Base-by-base conservation (phyloP, 345 rosid species). In the Eucalyptus erythrocorys region DNA sequence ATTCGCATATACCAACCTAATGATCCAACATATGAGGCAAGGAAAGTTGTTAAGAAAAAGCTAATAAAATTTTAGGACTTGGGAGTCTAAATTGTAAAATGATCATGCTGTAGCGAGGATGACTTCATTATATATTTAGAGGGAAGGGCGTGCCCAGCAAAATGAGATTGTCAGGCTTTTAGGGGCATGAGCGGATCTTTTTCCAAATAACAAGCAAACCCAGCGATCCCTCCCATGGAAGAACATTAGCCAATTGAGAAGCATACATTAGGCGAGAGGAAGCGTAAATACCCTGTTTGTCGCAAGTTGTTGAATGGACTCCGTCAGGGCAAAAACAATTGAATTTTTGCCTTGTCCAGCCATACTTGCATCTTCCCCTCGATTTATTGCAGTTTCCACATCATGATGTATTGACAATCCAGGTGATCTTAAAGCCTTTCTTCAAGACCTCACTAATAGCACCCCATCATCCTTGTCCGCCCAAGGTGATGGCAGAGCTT, bases 401-500 rank as follows among this genome's bases (percentile, higher is more conserved):
- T 3, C 0, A 19, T 0, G 53, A 49, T 2, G 53, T 2, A 2
- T 49, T 1, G 19, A 15, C 7, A 6, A 15, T 49, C 53, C 19
- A 49, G 21, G 53, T 49, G 21, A 49, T 49, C 53, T 49, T 19
- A 49, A 49, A 49, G 53, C 53, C 7, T 49, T 49, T 49, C 1
- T 2, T 49, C 3, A 15, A 19, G 21, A 49, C 1, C 42, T 45
- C 26, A 45, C 13, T 82, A 16, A 37, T 82, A 26, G 49, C 14
- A 48, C 0, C 43, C 8, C 2, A 17, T 51, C 2, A 17, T 19
- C 17, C 4, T 3, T 15, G 17, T 1, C 57, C 24, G 2, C 8
- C 2, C 0, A 6, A 1, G 24, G 57, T 19, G 57, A 3, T 17
- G 10, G 4, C 3, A 51, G 24, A 17, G 4, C 57, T 0, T 0